These are phyloP conservation scores for Entonaema liquescens DNA, from an alignment of 495 filamentous ascomycete species.

Conservation along the genomic window DNA sequence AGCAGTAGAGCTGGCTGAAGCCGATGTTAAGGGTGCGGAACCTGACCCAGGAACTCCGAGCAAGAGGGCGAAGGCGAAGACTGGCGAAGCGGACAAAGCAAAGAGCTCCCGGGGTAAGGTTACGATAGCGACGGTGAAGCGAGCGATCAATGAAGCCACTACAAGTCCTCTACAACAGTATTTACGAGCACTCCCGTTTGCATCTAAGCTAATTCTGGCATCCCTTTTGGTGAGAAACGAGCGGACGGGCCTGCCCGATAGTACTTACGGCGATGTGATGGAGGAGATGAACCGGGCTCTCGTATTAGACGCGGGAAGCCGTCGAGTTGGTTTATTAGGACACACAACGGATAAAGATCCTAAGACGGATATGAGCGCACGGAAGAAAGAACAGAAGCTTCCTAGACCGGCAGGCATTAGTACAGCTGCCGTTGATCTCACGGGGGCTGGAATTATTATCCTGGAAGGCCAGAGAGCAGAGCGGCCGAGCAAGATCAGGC, in stretches of 20 bases:
- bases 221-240: conserved; percentile 80
- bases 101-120: conserved; percentile 62
- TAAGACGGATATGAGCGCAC: background rate
- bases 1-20: conserved; percentile 94
- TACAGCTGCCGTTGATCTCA: conserved; percentile 78
- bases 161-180: conserved; percentile 90
- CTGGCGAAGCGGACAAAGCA: conserved; percentile 29
- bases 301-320: conserved; percentile 65
- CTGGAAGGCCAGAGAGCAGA: conserved; percentile 82
- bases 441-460: conserved; percentile 86
- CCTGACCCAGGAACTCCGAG: conserved; percentile 52
- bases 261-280: conserved; percentile 86
- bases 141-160: conserved; percentile 94
- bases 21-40: conserved; percentile 59
- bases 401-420: conserved; percentile 71
- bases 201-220: conserved; percentile 84
- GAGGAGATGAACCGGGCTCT: conserved; percentile 84
- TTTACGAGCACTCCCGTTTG: conserved; percentile 79
- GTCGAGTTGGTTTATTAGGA: conserved; percentile 47
- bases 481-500: conserved; percentile 82
- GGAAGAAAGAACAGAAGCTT: conserved; percentile 14
- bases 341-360: conserved; percentile 5
- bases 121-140: conserved; percentile 90
- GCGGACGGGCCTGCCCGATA: conserved; percentile 85
- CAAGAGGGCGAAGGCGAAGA: conserved; percentile 42